These are phyloP conservation scores for Melanopsichium pennsylvanicum DNA, from an alignment of 1,284 basidiomycete genomes.

Conservation along the genomic window DNA sequence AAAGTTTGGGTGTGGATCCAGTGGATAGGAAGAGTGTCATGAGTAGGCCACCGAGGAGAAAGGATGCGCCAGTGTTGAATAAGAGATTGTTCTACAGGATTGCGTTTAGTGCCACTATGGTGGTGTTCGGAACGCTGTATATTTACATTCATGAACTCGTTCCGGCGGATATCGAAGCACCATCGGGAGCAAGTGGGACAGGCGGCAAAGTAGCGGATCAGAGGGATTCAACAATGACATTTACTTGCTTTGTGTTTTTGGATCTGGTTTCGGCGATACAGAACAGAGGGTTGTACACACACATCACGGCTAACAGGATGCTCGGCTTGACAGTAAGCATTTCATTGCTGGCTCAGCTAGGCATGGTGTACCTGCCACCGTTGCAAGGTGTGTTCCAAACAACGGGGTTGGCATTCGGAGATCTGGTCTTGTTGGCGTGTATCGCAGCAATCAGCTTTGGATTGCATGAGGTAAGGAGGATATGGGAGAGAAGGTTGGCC, in stretches of 20 bases:
- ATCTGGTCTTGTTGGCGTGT: slow-evolving; percentile 77
- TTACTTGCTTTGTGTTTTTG: slow-evolving; percentile 94
- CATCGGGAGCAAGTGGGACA: neutral
- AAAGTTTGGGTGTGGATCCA: slow-evolving; percentile 94
- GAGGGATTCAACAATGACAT: slow-evolving; percentile 71
- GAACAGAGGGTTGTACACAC: slow-evolving; percentile 75
- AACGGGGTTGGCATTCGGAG: slow-evolving; percentile 75
- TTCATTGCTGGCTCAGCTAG: slow-evolving; percentile 82
- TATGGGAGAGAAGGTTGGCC: slow-evolving; percentile 71
- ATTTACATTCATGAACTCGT: slow-evolving; percentile 75
- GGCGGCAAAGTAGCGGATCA: slow-evolving; percentile 25
- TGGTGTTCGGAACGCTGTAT: slow-evolving; percentile 86
- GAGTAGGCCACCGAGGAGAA: slow-evolving; percentile 80
- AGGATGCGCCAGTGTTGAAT: slow-evolving; percentile 86
- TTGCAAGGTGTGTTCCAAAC: slow-evolving; percentile 95
- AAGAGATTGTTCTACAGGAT: slow-evolving; percentile 78
- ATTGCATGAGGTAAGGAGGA: slow-evolving; percentile 81
- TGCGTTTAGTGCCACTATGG: slow-evolving; percentile 86
- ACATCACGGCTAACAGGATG: slow-evolving; percentile 76
- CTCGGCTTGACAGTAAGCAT: slow-evolving; percentile 83
- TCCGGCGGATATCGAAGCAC: slow-evolving; percentile 65
- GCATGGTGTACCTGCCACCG: slow-evolving; percentile 85
- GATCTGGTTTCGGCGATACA: slow-evolving; percentile 94
- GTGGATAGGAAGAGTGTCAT: slow-evolving; percentile 87
- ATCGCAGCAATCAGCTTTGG: slow-evolving; percentile 76